Evolutionary conservation across 495 filamentous ascomycete species (phyloP).

Genomic region (Aspergillus nidulans): DNA sequence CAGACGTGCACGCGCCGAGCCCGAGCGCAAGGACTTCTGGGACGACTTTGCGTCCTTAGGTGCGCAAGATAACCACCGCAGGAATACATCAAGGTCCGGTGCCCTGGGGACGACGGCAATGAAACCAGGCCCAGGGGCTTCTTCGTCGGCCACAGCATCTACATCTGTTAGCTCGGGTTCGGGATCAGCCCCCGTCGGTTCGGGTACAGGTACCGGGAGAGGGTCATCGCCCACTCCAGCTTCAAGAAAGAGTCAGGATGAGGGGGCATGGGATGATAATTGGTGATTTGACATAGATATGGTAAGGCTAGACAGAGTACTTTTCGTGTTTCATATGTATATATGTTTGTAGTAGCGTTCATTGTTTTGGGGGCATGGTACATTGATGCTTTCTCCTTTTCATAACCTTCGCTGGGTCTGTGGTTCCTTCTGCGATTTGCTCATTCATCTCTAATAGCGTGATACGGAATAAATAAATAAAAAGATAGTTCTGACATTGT

Average conservation of each 20-base stretch:
- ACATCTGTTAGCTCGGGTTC: constrained; percentile 2
- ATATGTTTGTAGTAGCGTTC: background rate
- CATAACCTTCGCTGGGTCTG: background rate
- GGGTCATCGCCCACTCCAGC: constrained; percentile 22
- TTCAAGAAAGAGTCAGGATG: constrained; percentile 32
- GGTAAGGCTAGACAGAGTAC: background rate
- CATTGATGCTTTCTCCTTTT: background rate
- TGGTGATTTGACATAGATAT: constrained; percentile 39
- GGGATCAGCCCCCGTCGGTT: constrained; percentile 35
- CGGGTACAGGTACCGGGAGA: constrained; percentile 31
- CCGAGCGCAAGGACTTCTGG: constrained; percentile 85
- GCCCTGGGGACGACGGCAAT: constrained; percentile 72
- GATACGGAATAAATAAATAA: no score
- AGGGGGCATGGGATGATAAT: constrained; percentile 63
- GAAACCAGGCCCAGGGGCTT: constrained; percentile 51
- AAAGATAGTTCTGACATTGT: background rate
- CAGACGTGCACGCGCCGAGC: constrained; percentile 37
- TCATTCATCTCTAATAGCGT: no score
- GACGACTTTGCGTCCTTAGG: constrained; percentile 67
- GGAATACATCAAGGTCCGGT: constrained; percentile 29
- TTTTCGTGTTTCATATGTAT: background rate
- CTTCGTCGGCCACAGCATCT: constrained; percentile 26
- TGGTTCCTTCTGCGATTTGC: background rate
- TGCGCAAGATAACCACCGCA: constrained; percentile 39
- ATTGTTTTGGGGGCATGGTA: background rate